These are phyloP conservation scores for Penicillium parvum DNA, from an alignment of 495 filamentous ascomycete species.

Conservation along the genomic window DNA sequence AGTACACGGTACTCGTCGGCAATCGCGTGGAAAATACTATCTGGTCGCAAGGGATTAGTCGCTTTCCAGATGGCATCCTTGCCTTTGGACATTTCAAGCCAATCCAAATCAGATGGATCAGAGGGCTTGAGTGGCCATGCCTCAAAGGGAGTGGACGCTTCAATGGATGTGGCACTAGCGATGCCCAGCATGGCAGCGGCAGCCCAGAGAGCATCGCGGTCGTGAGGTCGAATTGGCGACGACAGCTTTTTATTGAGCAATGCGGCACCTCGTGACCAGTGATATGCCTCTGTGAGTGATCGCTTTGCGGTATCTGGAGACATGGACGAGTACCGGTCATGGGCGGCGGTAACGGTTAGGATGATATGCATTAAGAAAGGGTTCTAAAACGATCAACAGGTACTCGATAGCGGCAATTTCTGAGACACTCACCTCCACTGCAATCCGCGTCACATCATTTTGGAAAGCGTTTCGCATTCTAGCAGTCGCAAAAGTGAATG, in stretches of 20 bases:
- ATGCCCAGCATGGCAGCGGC: constrained; percentile 36
- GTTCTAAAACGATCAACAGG: constrained; percentile 18
- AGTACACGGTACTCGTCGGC: constrained; percentile 15
- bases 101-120: constrained; percentile 26
- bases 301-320: constrained; percentile 7
- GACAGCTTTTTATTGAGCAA: constrained; percentile 29
- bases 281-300: constrained; percentile 26
- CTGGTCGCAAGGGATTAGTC: constrained; percentile 31
- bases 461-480: constrained; percentile 13
- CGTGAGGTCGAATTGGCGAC: constrained; percentile 22
- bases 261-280: constrained; percentile 28
- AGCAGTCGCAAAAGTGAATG: constrained; percentile 22
- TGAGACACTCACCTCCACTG: constrained; percentile 8
- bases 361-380: constrained; percentile 41
- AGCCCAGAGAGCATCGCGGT: constrained; percentile 41
- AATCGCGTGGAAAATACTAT: constrained; percentile 34
- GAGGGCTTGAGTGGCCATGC: constrained; percentile 36
- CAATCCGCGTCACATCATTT: constrained; percentile 7
- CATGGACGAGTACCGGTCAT: constrained; percentile 29
- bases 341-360: constrained; percentile 29
- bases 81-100: constrained; percentile 28
- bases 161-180: constrained; percentile 27
- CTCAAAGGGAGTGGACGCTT: constrained; percentile 22
- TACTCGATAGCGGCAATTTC: neutral
- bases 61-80: constrained; percentile 34